Conservation (phyloP, 305 asterid genomes). For the Ruellia speciosa region DNA sequence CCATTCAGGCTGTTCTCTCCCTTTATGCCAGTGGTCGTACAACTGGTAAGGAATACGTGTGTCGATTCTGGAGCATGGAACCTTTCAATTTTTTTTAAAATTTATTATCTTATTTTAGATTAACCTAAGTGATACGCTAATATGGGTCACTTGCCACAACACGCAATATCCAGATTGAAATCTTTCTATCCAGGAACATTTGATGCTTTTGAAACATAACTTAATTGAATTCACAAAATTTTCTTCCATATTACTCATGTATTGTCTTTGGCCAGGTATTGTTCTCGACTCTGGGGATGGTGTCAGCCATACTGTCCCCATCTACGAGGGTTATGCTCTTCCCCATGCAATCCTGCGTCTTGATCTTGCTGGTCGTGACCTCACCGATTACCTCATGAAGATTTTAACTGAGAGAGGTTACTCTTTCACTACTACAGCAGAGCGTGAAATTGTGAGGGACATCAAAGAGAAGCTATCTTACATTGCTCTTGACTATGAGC, state of each 20-base stretch:
- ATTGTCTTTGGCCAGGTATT: conserved; percentile 34
- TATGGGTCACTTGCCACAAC: not conserved
- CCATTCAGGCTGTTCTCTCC: conserved; percentile 83
- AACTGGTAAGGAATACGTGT: conserved; percentile 46
- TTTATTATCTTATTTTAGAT: not conserved
- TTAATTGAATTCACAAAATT: not conserved
- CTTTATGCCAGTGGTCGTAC: conserved; percentile 90
- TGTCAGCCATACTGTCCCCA: conserved; percentile 37
- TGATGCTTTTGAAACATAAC: too few relatives aligned
- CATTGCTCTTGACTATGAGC: conserved; percentile 75
- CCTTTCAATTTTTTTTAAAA: not conserved
- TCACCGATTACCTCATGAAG: conserved; percentile 49
- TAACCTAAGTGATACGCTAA: not conserved
- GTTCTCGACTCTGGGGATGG: conserved; percentile 55
- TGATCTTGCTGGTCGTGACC: conserved; percentile 24
- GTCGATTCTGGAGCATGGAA: not conserved
- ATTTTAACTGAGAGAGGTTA: conserved; percentile 63
- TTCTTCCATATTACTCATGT: conserved; percentile 5
- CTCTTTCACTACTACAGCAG: conserved; percentile 61
- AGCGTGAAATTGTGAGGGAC: conserved; percentile 74
- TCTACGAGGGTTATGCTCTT: conserved; percentile 73
- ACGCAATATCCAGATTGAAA: not conserved
- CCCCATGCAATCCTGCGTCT: conserved; percentile 80
- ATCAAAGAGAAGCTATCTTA: conserved; percentile 77
- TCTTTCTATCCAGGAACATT: not conserved